Base-by-base conservation (phyloP, 495 filamentous ascomycete species). In the Aspergillus cavernicola region DNA sequence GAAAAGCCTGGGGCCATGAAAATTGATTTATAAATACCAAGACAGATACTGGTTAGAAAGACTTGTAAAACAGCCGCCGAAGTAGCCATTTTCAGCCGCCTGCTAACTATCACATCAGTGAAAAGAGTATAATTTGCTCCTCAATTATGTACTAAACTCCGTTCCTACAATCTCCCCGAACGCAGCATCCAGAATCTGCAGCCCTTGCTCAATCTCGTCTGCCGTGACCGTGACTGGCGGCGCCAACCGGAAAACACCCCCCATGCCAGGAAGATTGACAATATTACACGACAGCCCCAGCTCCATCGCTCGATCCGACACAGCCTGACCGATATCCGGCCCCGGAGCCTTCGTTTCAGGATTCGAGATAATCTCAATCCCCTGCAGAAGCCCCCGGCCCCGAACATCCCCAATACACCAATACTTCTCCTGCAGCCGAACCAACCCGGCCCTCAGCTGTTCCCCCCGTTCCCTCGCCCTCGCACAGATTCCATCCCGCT, bases 381-480 rank as follows among this genome's bases (percentile, higher is more conserved):
- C 80, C 10, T 71, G 68, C 55, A 82, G 63, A 10, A 82, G 67
- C 0, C 78, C 80, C 2, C 78, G 70, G 2, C 80, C 79, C 10
- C 80, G 72, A 1, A 82, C 72, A 50, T 81, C 78, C 6, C 80
- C 78, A 46, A 82, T 80, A 51, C 76, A 81, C 33, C 71, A 71
- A 54, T 80, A 80, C 42, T 74, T 73, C 24, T 58, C 23, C 44
- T 75, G 60, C 4, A 83, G 58, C 20, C n/a, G n/a, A n/a, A n/a
- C n/a, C n/a, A n/a, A n/a, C n/a, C n/a, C n/a, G n/a, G n/a, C n/a
- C n/a, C n/a, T n/a, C n/a, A n/a, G n/a, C n/a, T n/a, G n/a, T n/a
- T n/a, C n/a, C n/a, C n/a, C n/a, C n/a, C n/a, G n/a, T n/a, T n/a
- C n/a, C n/a, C n/a, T n/a, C n/a, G n/a, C n/a, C n/a, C n/a, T n/a